These are phyloP conservation scores for Trifolium repens DNA, from an alignment of 306 rosid species.

Conservation along the genomic window DNA sequence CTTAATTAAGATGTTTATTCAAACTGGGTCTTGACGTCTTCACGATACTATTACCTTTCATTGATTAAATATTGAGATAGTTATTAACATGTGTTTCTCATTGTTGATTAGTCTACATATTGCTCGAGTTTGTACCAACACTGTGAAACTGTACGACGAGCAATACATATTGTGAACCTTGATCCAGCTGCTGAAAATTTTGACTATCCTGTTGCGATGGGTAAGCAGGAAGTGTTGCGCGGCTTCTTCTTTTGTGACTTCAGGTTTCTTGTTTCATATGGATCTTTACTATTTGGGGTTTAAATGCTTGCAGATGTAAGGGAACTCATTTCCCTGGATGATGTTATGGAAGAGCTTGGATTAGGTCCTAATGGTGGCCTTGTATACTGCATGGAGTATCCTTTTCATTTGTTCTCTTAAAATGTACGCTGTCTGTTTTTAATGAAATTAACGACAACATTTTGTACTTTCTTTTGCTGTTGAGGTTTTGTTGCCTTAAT, in stretches of 20 bases:
- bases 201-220: slow-evolving; percentile 93
- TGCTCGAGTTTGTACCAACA: slow-evolving; percentile 80
- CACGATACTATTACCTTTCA: not conserved
- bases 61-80: not conserved
- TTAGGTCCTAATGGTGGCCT: slow-evolving; percentile 98
- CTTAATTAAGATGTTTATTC: not conserved
- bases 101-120: slow-evolving; percentile 67
- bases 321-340: slow-evolving; percentile 88
- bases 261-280: not conserved
- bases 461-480: not conserved
- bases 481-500: slow-evolving; percentile 55
- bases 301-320: slow-evolving; percentile 71
- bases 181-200: slow-evolving; percentile 98
- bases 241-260: slow-evolving; percentile 7
- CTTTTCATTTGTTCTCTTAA: slow-evolving; percentile 46
- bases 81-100: slow-evolving; percentile 20
- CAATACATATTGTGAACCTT: slow-evolving; percentile 70
- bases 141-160: slow-evolving; percentile 57
- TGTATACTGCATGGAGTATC: slow-evolving; percentile 99
- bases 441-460: not conserved
- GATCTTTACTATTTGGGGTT: slow-evolving; percentile 17
- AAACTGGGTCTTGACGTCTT: not conserved
- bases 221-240: slow-evolving; percentile 45
- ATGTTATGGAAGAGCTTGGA: slow-evolving; percentile 97
- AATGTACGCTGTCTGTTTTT: not conserved